Conservation (phyloP, 345 rosid genomes). For the Eucalyptus shirleyi region DNA sequence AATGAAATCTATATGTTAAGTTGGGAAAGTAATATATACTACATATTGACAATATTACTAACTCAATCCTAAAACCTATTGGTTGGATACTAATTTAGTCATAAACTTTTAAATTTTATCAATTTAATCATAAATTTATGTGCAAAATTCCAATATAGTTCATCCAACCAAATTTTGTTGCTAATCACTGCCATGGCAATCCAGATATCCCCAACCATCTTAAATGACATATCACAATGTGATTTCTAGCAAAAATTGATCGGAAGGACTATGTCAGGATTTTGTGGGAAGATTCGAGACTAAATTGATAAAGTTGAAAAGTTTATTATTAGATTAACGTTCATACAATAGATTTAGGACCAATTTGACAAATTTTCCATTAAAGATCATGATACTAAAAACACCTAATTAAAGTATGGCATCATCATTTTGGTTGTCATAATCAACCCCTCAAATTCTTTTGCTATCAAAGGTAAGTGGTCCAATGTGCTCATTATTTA, state of each 20-base stretch:
- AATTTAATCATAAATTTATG: rapidly evolving
- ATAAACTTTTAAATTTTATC: neutral
- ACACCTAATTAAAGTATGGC: neutral
- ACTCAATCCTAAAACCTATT: neutral
- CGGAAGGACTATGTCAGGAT: rapidly evolving
- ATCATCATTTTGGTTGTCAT: neutral
- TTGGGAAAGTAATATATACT: neutral
- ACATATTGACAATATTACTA: neutral
- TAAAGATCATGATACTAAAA: neutral
- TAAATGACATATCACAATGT: neutral
- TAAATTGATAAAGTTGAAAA: neutral
- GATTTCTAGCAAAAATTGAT: rapidly evolving
- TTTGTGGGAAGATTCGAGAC: rapidly evolving
- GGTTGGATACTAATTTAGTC: rapidly evolving
- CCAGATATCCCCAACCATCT: rapidly evolving
- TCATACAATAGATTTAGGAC: rapidly evolving
- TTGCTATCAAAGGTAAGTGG: neutral
- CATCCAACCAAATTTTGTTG: rapidly evolving
- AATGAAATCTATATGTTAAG: neutral
- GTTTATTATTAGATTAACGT: rapidly evolving
- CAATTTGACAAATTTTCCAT: neutral
- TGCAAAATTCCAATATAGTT: rapidly evolving
- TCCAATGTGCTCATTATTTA: neutral
- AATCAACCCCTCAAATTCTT: neutral
- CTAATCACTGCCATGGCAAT: rapidly evolving